Evolutionary conservation across 805 yeast species (phyloP).

Genomic region (Saccharomycopsis fermentans): DNA sequence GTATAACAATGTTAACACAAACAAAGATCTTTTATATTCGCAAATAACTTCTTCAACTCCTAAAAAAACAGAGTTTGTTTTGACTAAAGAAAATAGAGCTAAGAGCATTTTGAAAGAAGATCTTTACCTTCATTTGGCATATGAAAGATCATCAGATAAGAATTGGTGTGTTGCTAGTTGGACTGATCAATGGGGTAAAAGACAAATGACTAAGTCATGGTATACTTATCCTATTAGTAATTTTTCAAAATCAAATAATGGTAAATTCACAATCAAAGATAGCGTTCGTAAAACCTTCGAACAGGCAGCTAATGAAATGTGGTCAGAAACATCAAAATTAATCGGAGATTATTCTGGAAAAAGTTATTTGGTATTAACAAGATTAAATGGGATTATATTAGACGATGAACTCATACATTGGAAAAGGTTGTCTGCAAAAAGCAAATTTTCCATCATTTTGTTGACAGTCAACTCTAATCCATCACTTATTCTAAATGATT

Average conservation of each 20-base stretch:
- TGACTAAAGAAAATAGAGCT: constrained; percentile 30
- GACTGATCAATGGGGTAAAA: constrained; percentile 74
- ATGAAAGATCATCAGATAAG: constrained; percentile 69
- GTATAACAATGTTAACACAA: constrained; percentile 46
- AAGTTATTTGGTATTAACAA: constrained; percentile 54
- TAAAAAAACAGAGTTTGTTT: constrained; percentile 32
- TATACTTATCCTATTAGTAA: constrained; percentile 28
- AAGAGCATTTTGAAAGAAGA: constrained; percentile 48
- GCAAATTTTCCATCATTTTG: constrained; percentile 45
- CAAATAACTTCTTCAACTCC: constrained; percentile 34
- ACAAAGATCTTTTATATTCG: constrained; percentile 26
- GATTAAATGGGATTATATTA: constrained; percentile 64
- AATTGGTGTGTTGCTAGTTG: constrained; percentile 84
- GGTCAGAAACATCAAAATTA: constrained; percentile 46
- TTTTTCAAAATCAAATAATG: constrained; percentile 16
- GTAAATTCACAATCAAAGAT: constrained; percentile 9
- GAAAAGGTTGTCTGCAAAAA: constrained; percentile 57
- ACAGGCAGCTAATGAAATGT: constrained; percentile 53
- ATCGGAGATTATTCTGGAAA: constrained; percentile 38
- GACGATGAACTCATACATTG: constrained; percentile 76
- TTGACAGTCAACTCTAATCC: constrained; percentile 57
- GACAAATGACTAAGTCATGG: constrained; percentile 59
- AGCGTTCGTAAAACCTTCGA: constrained; percentile 30
- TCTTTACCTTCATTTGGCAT: constrained; percentile 73
- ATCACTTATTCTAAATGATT: constrained; percentile 30